Conservation (phyloP, 2,329 filamentous ascomycete genomes). For the Aspergillus fumigatiaffinis region DNA sequence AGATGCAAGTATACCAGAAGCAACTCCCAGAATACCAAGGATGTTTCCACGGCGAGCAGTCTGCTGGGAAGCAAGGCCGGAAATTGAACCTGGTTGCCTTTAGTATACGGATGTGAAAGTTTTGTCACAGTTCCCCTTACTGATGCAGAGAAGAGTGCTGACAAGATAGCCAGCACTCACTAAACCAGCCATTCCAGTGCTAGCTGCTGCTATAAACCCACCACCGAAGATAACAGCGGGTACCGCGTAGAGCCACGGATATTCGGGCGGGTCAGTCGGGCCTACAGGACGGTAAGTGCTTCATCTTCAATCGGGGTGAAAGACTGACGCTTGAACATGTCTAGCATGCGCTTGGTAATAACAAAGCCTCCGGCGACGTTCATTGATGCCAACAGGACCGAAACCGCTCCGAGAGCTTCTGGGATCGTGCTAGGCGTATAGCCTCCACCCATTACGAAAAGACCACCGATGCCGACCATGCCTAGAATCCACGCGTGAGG, state of each 20-base stretch:
- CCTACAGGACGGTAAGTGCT: constrained; percentile 41
- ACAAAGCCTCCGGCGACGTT: constrained; percentile 88
- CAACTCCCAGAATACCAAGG: constrained; percentile 80
- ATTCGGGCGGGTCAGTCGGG: constrained; percentile 81
- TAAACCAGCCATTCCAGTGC: constrained; percentile 76
- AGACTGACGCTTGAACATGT: constrained; percentile 73
- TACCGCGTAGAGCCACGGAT: constrained; percentile 79
- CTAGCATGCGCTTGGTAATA: constrained; percentile 88
- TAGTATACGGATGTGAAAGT: background rate
- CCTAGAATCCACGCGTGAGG: constrained; percentile 32
- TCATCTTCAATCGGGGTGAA: background rate
- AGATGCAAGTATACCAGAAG: constrained; percentile 77
- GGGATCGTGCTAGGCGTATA: constrained; percentile 73
- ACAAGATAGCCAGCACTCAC: constrained; percentile 85
- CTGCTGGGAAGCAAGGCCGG: constrained; percentile 73
- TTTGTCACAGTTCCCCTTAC: constrained; percentile 25
- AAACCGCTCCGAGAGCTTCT: constrained; percentile 71
- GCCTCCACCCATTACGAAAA: constrained; percentile 85
- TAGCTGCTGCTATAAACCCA: constrained; percentile 74
- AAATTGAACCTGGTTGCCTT: constrained; percentile 56
- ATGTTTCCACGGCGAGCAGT: constrained; percentile 84
- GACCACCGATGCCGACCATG: constrained; percentile 83
- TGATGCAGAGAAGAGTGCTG: constrained; percentile 79
- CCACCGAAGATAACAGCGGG: constrained; percentile 74
- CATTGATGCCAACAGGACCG: constrained; percentile 80